phyloP scores from a whole-genome alignment of 192 early-diverging fungal species.

The Gonapodya prolifera region DNA sequence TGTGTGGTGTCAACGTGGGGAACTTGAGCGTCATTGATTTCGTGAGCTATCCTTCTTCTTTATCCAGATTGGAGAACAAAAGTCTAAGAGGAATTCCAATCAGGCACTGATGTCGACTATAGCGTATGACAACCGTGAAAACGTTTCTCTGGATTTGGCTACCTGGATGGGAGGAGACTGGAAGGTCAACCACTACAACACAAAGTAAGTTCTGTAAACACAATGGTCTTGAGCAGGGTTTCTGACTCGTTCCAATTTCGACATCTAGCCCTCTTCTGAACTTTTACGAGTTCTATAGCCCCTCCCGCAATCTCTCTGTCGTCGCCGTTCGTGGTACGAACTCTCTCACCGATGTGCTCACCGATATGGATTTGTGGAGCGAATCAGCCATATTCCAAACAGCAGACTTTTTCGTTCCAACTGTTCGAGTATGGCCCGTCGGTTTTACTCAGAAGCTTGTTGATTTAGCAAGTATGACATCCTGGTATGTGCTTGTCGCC shows the following conservation, averaged over 20 bases:
- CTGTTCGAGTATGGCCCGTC: background rate
- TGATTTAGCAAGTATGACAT: background rate
- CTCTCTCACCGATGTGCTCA: background rate
- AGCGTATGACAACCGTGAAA: background rate
- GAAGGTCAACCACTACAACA: background rate
- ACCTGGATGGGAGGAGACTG: background rate
- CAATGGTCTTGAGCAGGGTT: background rate
- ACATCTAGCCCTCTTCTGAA: background rate
- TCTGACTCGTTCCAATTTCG: background rate
- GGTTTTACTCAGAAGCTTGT: background rate
- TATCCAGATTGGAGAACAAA: background rate
- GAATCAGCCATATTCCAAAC: background rate
- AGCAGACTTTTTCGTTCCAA: background rate
- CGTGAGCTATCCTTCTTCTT: too few species aligned
- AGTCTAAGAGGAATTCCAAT: background rate
- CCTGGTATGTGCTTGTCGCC: background rate
- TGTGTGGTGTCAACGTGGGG: background rate
- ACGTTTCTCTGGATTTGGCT: background rate
- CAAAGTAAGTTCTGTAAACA: background rate
- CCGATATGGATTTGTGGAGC: background rate
- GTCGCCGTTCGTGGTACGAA: slow-evolving; percentile 1
- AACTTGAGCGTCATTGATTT: background rate
- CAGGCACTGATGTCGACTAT: background rate
- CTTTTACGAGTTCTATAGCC: background rate
- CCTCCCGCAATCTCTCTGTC: background rate